Evolutionary conservation across 2,329 filamentous ascomycete species (phyloP).

Genomic region (Diaporthe vexans): DNA sequence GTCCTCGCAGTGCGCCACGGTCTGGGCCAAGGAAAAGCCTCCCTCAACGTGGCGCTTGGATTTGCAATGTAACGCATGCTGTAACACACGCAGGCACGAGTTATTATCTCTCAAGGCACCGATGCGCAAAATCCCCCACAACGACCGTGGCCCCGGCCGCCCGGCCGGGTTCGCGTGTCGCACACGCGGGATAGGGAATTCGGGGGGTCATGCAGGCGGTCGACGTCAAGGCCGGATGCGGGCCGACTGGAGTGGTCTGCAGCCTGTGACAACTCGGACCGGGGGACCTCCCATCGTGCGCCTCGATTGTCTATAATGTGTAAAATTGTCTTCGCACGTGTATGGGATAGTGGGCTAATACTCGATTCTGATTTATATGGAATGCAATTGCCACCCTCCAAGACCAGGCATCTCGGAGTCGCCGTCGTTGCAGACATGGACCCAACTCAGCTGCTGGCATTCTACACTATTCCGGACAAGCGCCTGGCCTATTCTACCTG

Average conservation of each 20-base stretch:
- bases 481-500: not conserved
- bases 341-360: constrained; percentile 1
- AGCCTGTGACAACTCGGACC: constrained; percentile 19
- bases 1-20: not conserved
- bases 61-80: constrained; percentile 2
- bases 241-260: constrained; percentile 15
- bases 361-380: constrained; percentile 2
- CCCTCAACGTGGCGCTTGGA: not conserved
- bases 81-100: constrained; percentile 16
- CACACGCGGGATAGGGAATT: not conserved
- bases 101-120: constrained; percentile 18
- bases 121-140: constrained; percentile 23
- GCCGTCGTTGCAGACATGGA: constrained; percentile 2
- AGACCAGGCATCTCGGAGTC: constrained; percentile 15
- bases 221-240: constrained; percentile 1
- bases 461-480: constrained; percentile 1
- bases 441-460: not conserved
- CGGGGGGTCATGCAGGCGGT: constrained; percentile 4
- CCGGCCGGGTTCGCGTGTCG: constrained; percentile 13
- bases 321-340: not conserved
- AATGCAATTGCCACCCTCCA: constrained; percentile 6
- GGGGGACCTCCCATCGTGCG: not conserved
- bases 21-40: not conserved
- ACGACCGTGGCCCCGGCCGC: constrained; percentile 6
- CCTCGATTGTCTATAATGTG: constrained; percentile 1